Base-by-base conservation (phyloP, 148 eudicot genomes). In the Bassia scoparia region DNA sequence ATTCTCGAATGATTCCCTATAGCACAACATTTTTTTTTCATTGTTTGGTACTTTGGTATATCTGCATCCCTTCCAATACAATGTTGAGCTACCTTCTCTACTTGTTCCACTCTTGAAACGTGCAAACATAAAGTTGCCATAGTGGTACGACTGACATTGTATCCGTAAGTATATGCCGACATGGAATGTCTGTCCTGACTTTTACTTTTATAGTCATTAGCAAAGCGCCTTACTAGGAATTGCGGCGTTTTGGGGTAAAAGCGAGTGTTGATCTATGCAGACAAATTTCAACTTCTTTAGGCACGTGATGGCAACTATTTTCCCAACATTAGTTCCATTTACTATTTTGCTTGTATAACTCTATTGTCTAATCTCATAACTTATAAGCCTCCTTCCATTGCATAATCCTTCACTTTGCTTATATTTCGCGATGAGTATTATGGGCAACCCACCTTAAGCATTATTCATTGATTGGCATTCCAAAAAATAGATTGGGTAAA, bases 341-440 rank as follows among this genome's bases (percentile, higher is more conserved):
- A 55, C 29, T 9, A 55, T 16, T 23, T 1, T 4, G 33, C 68
- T 52, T 34, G 61, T 24, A 74, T 52, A 3, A 73, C 31, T 35
- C 61, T 23, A 0, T 20, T 14, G 0, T 29, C 55, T 5, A 68
- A 9, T 23, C 30, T 68, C 7, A 13, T 26, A 2, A 69, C 72
- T n/a, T 5, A 34, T 69, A 0, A 52, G 61, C 26, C 72, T 69
- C 0, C 44, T 49, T 31, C 44, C 72, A 69, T 69, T 69, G 27
- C 59, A 69, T 6, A 69, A 21, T 15, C 72, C 72, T 1, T 23
- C 1, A 4, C 58, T 3, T 21, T 48, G 71, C 12, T 29, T 31
- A 68, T 27, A 15, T 68, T 68, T 26, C 27, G 15, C 11, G n/a
- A 49, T 16, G 17, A 69, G 18, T 1, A 69, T 69, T 2, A 69